Base-by-base conservation (phyloP, 2,329 filamentous ascomycete genomes). In the Lachnellula subtilissima region DNA sequence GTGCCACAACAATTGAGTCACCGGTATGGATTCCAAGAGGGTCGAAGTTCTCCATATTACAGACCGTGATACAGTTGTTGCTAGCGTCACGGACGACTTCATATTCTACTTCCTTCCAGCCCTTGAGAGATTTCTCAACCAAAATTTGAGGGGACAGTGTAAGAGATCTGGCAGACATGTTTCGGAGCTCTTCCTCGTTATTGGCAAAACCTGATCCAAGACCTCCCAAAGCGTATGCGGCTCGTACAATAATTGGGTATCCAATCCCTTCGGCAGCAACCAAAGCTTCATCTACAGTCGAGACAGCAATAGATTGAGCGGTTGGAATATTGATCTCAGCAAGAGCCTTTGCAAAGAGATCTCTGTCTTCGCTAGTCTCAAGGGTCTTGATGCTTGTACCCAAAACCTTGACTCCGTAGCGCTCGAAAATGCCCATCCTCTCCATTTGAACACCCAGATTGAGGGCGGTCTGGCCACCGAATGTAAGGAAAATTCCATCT, bases 61-160 rank as follows among this genome's bases (percentile, higher is more conserved):
- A 97, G 66, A 97, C 93, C 3, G 93, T 97, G 69, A 97, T 97
- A 73, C 94, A 97, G 83, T 99, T 99, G 82, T 97, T 95, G 73
- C 89, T 87, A 53, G 91, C 93, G 74, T 99, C 94, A 67, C 94
- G 89, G 61, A 97, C 94, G 56, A 97, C 94, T 75, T 97, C 94
- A 70, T 97, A 99, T 75, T 99, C 94, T 50, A 97, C 88, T 75
- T 99, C 94, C 77, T 99, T 99, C 94, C 94, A 99, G 73, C 94
- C 94, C 81, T 97, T 97, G 66, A 99, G 85, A 52, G 91, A 96
- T 77, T 97, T 97, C 80, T 99, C 94, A 57, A 99, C 92, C 71
- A 99, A 76, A 68, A 99, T 97, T 75, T 99, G 94, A 50, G 94
- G 93, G 2, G 93, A 93, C 37, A 97, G 83, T 46, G 92, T 96